Conservation (phyloP, 345 rosid genomes). For the Passiflora organensis region DNA sequence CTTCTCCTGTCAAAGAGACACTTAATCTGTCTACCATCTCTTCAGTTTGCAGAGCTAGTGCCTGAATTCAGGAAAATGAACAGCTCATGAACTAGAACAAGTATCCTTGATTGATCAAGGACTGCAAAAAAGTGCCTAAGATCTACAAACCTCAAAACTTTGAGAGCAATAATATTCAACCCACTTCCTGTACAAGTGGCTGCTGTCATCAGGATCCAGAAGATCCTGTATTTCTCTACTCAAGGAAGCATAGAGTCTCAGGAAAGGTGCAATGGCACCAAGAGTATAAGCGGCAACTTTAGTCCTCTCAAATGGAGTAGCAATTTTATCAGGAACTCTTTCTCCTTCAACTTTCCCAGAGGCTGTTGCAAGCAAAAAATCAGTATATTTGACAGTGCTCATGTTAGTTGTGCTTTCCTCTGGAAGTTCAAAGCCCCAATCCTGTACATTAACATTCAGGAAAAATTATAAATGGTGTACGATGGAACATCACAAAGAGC, state of each 20-base stretch:
- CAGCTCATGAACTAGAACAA: conserved; percentile 24
- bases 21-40: conserved; percentile 92
- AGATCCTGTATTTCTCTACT: conserved; percentile 67
- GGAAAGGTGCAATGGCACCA: conserved; percentile 96
- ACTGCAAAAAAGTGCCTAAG: conserved; percentile 14
- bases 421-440: conserved; percentile 62
- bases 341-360: conserved; percentile 92
- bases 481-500: neutral
- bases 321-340: conserved; percentile 86
- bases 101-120: conserved; percentile 16
- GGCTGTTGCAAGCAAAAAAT: conserved; percentile 89
- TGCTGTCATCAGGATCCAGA: conserved; percentile 36
- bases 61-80: conserved; percentile 49
- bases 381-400: conserved; percentile 72
- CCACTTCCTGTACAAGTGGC: conserved; percentile 87
- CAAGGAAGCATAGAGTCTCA: conserved; percentile 81
- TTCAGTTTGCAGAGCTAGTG: conserved; percentile 82
- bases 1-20: conserved; percentile 92
- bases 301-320: conserved; percentile 94
- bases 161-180: conserved; percentile 70
- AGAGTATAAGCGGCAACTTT: conserved; percentile 96
- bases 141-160: conserved; percentile 57
- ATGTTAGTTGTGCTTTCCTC: conserved; percentile 48
- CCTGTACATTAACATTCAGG: conserved; percentile 43
- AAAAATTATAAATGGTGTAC: neutral